Percentiles rank a stretch among this genome's conserved stretches.
Conservation (phyloP, 495 filamentous ascomycete species). For the Extremus antarcticus region DNA sequence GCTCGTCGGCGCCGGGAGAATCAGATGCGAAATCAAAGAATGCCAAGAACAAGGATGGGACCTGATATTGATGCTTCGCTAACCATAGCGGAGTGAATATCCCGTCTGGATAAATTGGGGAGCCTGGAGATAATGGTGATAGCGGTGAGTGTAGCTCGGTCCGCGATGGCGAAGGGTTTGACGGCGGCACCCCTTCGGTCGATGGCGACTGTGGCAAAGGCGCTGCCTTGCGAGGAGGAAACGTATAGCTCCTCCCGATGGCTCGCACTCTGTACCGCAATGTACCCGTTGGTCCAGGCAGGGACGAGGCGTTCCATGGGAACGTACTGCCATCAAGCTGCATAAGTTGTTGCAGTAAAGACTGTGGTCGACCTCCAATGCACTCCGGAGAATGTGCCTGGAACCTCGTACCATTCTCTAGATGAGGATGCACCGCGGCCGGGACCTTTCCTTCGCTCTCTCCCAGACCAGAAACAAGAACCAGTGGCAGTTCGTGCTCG, state of each 20-base stretch:
- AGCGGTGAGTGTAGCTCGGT: conserved; percentile 69
- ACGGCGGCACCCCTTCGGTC: conserved; percentile 37
- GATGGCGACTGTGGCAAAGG: conserved; percentile 36
- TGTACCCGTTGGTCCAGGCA: conserved; percentile 25
- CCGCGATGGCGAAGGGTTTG: conserved; percentile 36
- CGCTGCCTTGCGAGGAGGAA: conserved; percentile 54
- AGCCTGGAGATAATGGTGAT: conserved; percentile 72
- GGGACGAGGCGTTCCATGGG: conserved; percentile 45
- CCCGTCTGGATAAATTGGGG: conserved; percentile 76
- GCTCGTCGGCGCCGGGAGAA: conserved; percentile 65
- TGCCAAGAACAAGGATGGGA: conserved; percentile 70
- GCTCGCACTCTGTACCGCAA: conserved; percentile 52
- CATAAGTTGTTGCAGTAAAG: conserved; percentile 57
- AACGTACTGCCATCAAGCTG: conserved; percentile 51
- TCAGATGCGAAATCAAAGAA: conserved; percentile 64
- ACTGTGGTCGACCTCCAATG: conserved; percentile 50
- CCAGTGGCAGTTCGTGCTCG: conserved; percentile 68
- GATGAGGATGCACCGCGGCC: conserved; percentile 27
- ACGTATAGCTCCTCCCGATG: conserved; percentile 59
- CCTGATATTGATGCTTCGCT: conserved; percentile 67
- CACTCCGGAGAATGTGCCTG: conserved; percentile 8
- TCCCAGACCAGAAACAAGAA: conserved; percentile 67
- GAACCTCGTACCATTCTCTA: conserved; percentile 12
- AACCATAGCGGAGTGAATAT: conserved; percentile 72
- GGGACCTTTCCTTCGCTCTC: conserved; percentile 11